phyloP scores from a whole-genome alignment of 2,329 filamentous ascomycete genomes.

The Elsinoe australis region DNA sequence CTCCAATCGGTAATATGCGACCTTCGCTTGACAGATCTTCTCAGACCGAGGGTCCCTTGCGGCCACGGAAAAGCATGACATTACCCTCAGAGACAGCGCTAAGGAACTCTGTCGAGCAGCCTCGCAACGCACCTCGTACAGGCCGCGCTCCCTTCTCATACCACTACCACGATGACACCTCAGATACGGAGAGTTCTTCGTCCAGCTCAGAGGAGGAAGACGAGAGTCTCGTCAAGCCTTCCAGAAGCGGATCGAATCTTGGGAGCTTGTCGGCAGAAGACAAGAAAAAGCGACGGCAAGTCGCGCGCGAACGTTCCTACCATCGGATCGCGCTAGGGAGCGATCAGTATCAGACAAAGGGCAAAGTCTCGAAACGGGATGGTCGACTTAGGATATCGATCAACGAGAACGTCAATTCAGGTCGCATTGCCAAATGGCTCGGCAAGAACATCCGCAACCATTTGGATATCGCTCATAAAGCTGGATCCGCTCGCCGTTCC shows the following conservation, averaged over 20 bases:
- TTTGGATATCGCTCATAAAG: constrained; percentile 28
- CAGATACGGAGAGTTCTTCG: background rate
- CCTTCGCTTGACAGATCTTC: background rate
- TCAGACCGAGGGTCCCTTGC: background rate
- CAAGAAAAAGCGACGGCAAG: constrained; percentile 18
- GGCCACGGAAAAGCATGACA: constrained; percentile 4
- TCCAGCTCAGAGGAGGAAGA: constrained; percentile 18
- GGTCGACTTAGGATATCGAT: constrained; percentile 65
- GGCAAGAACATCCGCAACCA: constrained; percentile 56
- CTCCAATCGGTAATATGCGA: constrained; percentile 6
- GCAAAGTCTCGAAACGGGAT: constrained; percentile 58
- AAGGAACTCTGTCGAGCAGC: background rate
- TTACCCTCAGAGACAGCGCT: background rate
- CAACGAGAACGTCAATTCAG: constrained; percentile 60
- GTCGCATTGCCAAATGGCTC: constrained; percentile 66
- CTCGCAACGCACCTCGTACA: background rate
- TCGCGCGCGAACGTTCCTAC: constrained; percentile 31
- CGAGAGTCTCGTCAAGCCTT: background rate
- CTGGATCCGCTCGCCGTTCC: background rate
- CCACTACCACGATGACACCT: constrained; percentile 1
- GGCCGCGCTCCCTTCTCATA: background rate
- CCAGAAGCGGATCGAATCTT: background rate
- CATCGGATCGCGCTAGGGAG: constrained; percentile 55
- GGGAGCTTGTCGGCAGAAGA: constrained; percentile 18
- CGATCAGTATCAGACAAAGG: constrained; percentile 56